Evolutionary conservation across 768 basidiomycete species (phyloP), one percentile per base, ranked within the genome.

Genomic region (Mrakia frigida): DNA sequence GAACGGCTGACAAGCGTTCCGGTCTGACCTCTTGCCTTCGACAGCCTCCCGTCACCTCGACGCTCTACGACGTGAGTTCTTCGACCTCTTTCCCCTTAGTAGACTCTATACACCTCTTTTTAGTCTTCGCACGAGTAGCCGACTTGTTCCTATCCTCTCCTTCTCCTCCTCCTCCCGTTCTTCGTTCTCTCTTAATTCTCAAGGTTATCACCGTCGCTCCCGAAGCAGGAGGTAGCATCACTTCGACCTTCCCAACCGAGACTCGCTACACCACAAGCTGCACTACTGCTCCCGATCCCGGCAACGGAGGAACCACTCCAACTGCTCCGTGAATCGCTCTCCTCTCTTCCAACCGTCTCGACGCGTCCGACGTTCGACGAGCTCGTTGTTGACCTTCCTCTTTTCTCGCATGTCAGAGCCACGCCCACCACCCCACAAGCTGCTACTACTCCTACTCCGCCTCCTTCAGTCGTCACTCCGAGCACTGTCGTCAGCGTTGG

Each of bases 261-360:
- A 63, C 61, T 37, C 61, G 35, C 21, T 63, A 63, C 61, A 63
- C 61, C 6, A 63, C 61, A 6, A 63, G 31, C 61, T 63, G 61
- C 31, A 63, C 61, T 9, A 37, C 31, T 35, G 23, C 31, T 21
- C 61, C 61, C 31, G 61, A 37, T n/a, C 31, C 61, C 6, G 16
- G 13, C n/a, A 16, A 25, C 11, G 59, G 59, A 61, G 25, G 5
- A 25, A 9, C 21, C 11, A 13, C n/a, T n/a, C 59, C 59, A 3
- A 63, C 61, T 6, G 16, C 59, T 33, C 59, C 61, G 61, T 63
- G 33, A 63, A 33, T 25, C 10, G 61, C 21, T 63, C 61, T 21
- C 11, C 59, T 5, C 23, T 56, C 56, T 25, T 13, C 28, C 0
- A 6, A n/a, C 9, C 9, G 3, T 2, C 10, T 14, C 25, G 56